Conservation (phyloP, 768 basidiomycete genomes). For the Rhodotorula babjevae region DNA sequence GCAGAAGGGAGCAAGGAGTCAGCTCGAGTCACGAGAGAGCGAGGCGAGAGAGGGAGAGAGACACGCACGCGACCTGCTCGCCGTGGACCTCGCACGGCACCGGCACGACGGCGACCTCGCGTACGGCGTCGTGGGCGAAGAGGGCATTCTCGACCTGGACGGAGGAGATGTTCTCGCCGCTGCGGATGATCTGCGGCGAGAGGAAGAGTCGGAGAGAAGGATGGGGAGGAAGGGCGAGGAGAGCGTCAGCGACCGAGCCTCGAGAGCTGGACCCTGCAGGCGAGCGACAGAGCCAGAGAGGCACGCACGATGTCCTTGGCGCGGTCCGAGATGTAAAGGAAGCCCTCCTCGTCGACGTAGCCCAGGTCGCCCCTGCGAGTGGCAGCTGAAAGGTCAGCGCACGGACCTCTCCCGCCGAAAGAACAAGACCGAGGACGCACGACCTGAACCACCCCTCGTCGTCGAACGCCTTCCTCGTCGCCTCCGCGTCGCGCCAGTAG, state of each 20-base stretch:
- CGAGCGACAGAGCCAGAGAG: no score
- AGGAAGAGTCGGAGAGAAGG: no score
- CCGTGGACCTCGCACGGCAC: slow-evolving; percentile 35
- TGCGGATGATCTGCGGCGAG: slow-evolving; percentile 38
- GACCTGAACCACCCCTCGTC: slow-evolving; percentile 52
- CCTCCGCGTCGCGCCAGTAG: slow-evolving; percentile 39
- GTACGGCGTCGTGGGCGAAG: slow-evolving; percentile 25
- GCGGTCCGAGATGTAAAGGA: slow-evolving; percentile 41
- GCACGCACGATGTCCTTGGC: slow-evolving; percentile 34
- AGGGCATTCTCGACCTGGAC: slow-evolving; percentile 40
- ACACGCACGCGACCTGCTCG: slow-evolving; percentile 37
- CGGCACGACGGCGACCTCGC: slow-evolving; percentile 36
- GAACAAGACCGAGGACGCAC: neutral
- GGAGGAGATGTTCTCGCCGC: slow-evolving; percentile 43
- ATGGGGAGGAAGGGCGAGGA: no score
- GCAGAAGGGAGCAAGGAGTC: no score
- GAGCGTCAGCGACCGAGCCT: no score
- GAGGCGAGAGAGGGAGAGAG: neutral
- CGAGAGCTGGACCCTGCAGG: no score
- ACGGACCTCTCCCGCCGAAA: no score
- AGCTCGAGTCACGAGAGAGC: no score
- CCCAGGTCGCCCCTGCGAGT: slow-evolving; percentile 35
- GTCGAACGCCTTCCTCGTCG: slow-evolving; percentile 42
- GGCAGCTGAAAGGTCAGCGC: no score
- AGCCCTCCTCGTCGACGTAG: slow-evolving; percentile 40